Conservation (phyloP, 2,329 filamentous ascomycete species). For the Trichoderma aggressivum region DNA sequence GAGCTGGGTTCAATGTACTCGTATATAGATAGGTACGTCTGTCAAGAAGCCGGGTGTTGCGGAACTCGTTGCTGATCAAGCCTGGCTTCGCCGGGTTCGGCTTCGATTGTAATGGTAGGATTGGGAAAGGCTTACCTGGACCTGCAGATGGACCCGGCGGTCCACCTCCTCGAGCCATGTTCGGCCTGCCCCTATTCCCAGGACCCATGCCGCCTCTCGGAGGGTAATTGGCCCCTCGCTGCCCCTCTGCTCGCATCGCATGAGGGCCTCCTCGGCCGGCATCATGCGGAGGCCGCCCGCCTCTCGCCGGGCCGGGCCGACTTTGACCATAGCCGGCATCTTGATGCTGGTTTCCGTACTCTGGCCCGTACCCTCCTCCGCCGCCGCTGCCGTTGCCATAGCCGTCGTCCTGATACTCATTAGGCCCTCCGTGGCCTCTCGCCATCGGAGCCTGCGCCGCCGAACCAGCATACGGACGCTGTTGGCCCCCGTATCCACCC, state of each 20-base stretch:
- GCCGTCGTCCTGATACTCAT: conserved; percentile 45
- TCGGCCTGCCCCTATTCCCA: conserved; percentile 27
- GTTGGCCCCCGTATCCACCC: conserved; percentile 43
- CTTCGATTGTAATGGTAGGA: background rate
- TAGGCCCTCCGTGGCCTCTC: conserved; percentile 35
- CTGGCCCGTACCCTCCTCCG: conserved; percentile 32
- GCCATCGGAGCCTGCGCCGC: conserved; percentile 41
- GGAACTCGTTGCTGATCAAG: background rate
- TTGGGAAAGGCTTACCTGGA: conserved; percentile 33
- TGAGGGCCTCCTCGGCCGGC: conserved; percentile 43
- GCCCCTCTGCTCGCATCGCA: conserved; percentile 34
- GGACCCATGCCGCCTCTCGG: conserved; percentile 32
- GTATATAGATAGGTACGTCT: background rate
- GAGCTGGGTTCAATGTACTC: background rate
- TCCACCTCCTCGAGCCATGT: conserved; percentile 37
- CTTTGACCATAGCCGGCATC: conserved; percentile 46
- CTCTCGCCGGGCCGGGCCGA: conserved; percentile 39
- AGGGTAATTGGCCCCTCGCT: conserved; percentile 38
- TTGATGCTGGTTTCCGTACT: conserved; percentile 41
- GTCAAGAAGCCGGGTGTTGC: background rate
- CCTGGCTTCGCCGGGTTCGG: background rate
- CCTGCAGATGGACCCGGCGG: conserved; percentile 37
- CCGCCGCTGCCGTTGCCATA: conserved; percentile 42
- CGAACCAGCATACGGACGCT: conserved; percentile 48
- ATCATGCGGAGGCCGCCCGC: conserved; percentile 40